Evolutionary conservation across 2,329 filamentous ascomycete species (phyloP), one percentile per base, ranked within the genome.

Genomic region (Fusarium sp.): DNA sequence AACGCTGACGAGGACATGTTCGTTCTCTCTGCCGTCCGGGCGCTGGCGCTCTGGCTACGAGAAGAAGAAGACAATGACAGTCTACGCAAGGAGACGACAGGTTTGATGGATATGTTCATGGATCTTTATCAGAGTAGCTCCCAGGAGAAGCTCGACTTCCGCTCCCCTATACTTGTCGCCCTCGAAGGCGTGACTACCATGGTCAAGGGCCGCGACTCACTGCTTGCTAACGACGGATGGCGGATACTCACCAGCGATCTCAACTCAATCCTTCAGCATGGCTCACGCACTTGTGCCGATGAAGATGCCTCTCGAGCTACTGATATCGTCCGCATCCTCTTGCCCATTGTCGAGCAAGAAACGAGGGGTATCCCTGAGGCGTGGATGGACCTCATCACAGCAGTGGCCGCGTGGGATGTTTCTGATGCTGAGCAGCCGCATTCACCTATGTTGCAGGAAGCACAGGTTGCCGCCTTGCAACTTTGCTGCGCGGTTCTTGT

Each of bases 41-140:
- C 88, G 0, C 77, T 93, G 33, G 87, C 90, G 1, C 85, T 93
- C 20, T 94, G 92, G 92, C 83, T 93, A n/a, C 85, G 90, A 9
- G 92, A 94, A 71, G 92, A 94, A 71, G 92, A 94, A 66, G 91
- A 93, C 45, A 90, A 90, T 45, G 88, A 90, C 16, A 81, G 83
- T 9, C 78, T 93, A 43, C 84, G 90, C 13, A 86, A 84, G 58
- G 88, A 92, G 76, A 88, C 87, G 13, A 85, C 87, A 0, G 91
- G 90, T 0, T 81, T 93, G 59, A 87, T 86, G 69, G 92, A 93
- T 73, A 88, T 93, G 85, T 84, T 93, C 35, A 78, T 92, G 62
- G 90, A 92, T 14, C 82, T 93, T 1, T 93, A 93, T 79, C 83
- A 83, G 52, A 79, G 77, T 3, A 82, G 83, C 64, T 66, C 74